Evolutionary conservation across 106 monocot genomes (phyloP).

Genomic region (Dactylorhiza incarnata): DNA sequence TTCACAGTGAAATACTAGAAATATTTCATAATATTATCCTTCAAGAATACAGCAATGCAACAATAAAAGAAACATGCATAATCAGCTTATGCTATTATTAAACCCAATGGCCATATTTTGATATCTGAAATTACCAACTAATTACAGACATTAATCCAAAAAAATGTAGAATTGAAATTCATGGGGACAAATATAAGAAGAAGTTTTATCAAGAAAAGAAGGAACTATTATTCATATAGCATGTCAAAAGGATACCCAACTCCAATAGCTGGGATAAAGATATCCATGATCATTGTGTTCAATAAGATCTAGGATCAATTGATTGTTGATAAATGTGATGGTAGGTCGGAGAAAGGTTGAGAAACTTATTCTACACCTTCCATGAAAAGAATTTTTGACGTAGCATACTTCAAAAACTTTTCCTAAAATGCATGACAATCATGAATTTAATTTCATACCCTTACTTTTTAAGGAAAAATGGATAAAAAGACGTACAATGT

Average conservation of each 20-base stretch:
- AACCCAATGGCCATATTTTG: not conserved
- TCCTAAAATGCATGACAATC: not conserved
- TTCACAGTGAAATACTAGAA: not conserved
- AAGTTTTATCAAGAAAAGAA: not conserved
- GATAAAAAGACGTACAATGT: constrained; percentile 12
- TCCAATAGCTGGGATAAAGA: not conserved
- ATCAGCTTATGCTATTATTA: not conserved
- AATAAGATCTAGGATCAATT: not conserved
- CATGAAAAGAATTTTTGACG: not conserved
- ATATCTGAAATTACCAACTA: too few species aligned
- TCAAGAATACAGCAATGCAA: not conserved
- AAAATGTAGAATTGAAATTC: not conserved
- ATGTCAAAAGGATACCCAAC: not conserved
- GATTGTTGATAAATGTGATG: not conserved
- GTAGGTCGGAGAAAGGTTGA: not conserved
- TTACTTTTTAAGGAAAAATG: not conserved
- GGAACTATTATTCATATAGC: not conserved
- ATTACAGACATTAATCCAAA: too few species aligned
- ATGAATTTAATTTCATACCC: not conserved
- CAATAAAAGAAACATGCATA: not conserved
- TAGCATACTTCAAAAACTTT: not conserved
- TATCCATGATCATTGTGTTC: not conserved
- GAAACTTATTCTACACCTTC: not conserved
- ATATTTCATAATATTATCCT: not conserved
- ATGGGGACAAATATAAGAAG: not conserved